Conservation (phyloP, 257 asterid genomes). For the Vinca minor region DNA sequence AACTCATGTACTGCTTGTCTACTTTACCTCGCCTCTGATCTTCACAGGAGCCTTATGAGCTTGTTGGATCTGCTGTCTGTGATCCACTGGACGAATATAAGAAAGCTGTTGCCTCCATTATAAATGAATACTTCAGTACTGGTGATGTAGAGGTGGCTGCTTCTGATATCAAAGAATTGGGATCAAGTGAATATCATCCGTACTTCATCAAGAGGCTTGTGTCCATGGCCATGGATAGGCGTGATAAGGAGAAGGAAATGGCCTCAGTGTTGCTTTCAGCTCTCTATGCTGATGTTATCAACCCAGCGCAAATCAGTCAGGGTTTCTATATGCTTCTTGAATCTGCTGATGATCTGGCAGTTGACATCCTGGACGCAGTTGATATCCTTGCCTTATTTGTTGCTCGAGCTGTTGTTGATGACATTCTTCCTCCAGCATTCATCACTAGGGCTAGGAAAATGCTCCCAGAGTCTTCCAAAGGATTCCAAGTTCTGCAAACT, state of each 20-base stretch:
- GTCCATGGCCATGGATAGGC: slow-evolving; percentile 94
- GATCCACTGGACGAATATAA: slow-evolving; percentile 75
- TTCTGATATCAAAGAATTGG: slow-evolving; percentile 81
- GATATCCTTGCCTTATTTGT: slow-evolving; percentile 81
- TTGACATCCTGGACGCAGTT: slow-evolving; percentile 88
- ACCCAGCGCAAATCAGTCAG: slow-evolving; percentile 62
- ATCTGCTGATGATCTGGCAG: slow-evolving; percentile 87
- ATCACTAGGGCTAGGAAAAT: slow-evolving; percentile 63
- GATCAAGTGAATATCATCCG: slow-evolving; percentile 80
- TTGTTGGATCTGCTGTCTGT: slow-evolving; percentile 53
- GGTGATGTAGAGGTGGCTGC: slow-evolving; percentile 83
- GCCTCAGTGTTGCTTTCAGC: slow-evolving; percentile 93
- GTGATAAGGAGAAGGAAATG: slow-evolving; percentile 96
- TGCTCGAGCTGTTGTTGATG: slow-evolving; percentile 95
- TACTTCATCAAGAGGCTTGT: slow-evolving; percentile 85
- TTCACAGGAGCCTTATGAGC: slow-evolving; percentile 87
- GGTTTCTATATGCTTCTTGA: slow-evolving; percentile 82
- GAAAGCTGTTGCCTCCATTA: slow-evolving; percentile 70
- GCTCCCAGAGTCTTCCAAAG: slow-evolving; percentile 71
- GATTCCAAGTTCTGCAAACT: slow-evolving; percentile 65
- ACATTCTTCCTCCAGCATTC: slow-evolving; percentile 90
- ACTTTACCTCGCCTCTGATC: background rate
- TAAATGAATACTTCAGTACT: slow-evolving; percentile 85
- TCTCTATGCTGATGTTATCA: slow-evolving; percentile 77
- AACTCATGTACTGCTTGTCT: background rate